Conservation (phyloP, 2,329 filamentous ascomycete species). For the Fusarium agapanthi region DNA sequence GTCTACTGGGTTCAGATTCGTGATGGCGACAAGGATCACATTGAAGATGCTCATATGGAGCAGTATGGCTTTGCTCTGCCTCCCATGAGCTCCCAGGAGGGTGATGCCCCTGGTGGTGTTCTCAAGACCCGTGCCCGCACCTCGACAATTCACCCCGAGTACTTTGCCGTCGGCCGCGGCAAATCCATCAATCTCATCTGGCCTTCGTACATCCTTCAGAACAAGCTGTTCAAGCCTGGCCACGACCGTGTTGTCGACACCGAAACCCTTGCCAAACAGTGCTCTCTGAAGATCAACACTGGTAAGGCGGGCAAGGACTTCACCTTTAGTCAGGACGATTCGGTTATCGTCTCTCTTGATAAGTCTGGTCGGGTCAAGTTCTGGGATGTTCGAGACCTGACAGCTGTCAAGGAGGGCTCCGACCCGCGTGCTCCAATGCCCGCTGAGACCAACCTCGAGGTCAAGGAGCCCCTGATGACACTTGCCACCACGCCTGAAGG, state of each 20-base stretch:
- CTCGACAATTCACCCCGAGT: conserved; percentile 88
- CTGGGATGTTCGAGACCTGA: conserved; percentile 92
- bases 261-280: conserved; percentile 86
- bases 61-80: conserved; percentile 89
- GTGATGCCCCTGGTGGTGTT: conserved; percentile 89
- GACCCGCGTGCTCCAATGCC: conserved; percentile 62
- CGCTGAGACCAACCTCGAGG: conserved; percentile 71
- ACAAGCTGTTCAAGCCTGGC: conserved; percentile 69
- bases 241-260: conserved; percentile 80
- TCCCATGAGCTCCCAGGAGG: conserved; percentile 84
- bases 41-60: conserved; percentile 81
- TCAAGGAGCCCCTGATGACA: conserved; percentile 86
- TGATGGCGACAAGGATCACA: conserved; percentile 79
- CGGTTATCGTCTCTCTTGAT: conserved; percentile 91
- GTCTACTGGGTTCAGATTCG: conserved; percentile 94
- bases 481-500: conserved; percentile 85
- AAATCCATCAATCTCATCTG: conserved; percentile 94
- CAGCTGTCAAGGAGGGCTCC: conserved; percentile 60
- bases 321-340: conserved; percentile 95
- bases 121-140: conserved; percentile 95
- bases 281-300: conserved; percentile 91
- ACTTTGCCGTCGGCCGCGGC: conserved; percentile 93
- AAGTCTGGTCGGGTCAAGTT: conserved; percentile 97
- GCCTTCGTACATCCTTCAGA: conserved; percentile 70
- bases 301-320: conserved; percentile 99